Evolutionary conservation across 306 rosid genomes (phyloP).

Genomic region (Medicago arabica): DNA sequence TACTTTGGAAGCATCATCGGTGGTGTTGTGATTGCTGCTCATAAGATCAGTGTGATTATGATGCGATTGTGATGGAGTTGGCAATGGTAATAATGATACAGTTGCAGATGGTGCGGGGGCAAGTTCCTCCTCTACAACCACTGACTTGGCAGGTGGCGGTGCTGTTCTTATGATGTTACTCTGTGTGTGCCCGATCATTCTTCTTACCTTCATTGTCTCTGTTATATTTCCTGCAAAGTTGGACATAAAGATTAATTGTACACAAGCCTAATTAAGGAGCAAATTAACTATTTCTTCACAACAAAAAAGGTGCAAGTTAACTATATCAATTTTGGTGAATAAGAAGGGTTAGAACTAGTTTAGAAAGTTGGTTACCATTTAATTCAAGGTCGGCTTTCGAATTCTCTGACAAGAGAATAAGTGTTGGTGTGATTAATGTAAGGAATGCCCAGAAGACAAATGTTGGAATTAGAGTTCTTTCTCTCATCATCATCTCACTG

Average conservation of each 20-base stretch:
- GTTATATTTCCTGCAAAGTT: conserved; percentile 56
- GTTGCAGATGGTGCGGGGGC: conserved; percentile 42
- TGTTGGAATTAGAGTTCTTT: conserved; percentile 74
- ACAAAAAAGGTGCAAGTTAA: too few relatives aligned
- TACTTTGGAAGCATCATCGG: conserved; percentile 25
- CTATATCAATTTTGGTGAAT: too few relatives aligned
- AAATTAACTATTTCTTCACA: too few relatives aligned
- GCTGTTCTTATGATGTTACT: conserved; percentile 25
- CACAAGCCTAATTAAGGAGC: too few relatives aligned
- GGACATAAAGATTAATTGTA: background rate
- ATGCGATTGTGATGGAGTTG: conserved; percentile 10
- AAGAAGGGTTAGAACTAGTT: too few relatives aligned
- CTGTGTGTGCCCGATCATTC: conserved; percentile 50
- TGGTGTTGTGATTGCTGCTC: conserved; percentile 30
- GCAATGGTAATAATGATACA: conserved; percentile 10
- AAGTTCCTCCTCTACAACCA: conserved; percentile 45
- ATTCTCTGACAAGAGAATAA: conserved; percentile 68
- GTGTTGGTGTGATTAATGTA: conserved; percentile 78
- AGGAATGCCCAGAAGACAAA: conserved; percentile 82
- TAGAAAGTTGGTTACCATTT: conserved; percentile 27
- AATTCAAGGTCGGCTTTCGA: conserved; percentile 52
- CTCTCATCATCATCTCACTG: conserved; percentile 57
- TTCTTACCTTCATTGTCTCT: conserved; percentile 55
- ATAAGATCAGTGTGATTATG: conserved; percentile 39
- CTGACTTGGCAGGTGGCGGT: conserved; percentile 5